Percentiles rank a stretch among this genome's conserved stretches.
phyloP scores from a whole-genome alignment of 306 rosid genomes.

The Acacia confusa region DNA sequence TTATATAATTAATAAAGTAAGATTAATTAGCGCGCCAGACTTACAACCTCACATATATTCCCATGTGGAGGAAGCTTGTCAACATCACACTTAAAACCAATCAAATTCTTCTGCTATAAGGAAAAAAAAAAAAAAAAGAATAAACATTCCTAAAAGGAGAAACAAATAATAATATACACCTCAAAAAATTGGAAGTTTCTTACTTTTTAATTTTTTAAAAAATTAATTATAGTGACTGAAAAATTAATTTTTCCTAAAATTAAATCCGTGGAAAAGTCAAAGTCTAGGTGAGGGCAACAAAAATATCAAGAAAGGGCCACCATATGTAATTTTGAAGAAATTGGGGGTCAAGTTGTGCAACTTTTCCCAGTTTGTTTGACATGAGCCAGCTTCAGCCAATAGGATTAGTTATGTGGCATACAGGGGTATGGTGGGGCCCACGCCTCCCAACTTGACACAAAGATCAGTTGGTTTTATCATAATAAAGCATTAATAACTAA shows the following conservation, averaged over 20 bases:
- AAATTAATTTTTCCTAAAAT: not conserved
- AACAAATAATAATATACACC: not conserved
- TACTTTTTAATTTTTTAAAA: too few species aligned
- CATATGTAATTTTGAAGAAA: not conserved
- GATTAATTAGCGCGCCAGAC: not conserved
- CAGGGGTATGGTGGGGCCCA: slow-evolving; percentile 38
- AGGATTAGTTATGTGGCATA: slow-evolving; percentile 45
- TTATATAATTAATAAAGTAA: not conserved
- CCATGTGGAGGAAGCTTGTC: not conserved
- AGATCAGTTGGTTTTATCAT: not conserved
- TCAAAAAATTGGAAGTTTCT: not conserved
- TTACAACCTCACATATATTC: not conserved
- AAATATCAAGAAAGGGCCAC: not conserved
- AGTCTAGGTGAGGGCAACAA: not conserved
- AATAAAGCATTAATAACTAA: not conserved
- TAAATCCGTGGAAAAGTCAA: not conserved
- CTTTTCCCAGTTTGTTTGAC: not conserved
- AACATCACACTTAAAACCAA: not conserved
- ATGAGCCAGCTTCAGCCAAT: slow-evolving; percentile 17
- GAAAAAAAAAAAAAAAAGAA: not conserved
- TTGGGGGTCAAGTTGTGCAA: not conserved
- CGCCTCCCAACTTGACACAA: not conserved
- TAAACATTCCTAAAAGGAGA: not conserved
- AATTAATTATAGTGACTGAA: too few species aligned
- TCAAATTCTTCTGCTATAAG: not conserved